Conservation (phyloP, 1,284 basidiomycete species). For the Lignosus rhinocerotis region DNA sequence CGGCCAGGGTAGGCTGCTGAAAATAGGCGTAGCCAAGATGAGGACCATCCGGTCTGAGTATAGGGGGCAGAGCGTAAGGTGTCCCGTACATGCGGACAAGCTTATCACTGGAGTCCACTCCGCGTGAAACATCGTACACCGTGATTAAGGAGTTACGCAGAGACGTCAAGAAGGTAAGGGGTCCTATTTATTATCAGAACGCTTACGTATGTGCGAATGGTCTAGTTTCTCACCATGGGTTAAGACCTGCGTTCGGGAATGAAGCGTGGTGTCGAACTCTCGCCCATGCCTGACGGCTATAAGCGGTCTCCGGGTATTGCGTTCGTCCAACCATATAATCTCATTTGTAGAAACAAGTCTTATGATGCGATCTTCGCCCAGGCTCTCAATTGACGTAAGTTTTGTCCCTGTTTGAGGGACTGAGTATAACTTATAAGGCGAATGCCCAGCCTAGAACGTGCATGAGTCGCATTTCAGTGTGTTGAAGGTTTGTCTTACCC, state of each 20-base stretch:
- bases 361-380: conserved; percentile 42
- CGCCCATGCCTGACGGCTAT: conserved; percentile 62
- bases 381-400: conserved; percentile 54
- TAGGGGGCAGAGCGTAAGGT: conserved; percentile 47
- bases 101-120: conserved; percentile 30
- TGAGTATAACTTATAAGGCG: conserved; percentile 37
- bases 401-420: conserved; percentile 36
- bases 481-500: conserved; percentile 38
- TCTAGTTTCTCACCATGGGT: conserved; percentile 36
- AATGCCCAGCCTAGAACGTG: conserved; percentile 27
- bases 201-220: not conserved
- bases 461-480: not conserved
- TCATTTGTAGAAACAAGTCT: conserved; percentile 59
- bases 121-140: conserved; percentile 57
- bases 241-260: conserved; percentile 40
- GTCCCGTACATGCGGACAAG: conserved; percentile 44
- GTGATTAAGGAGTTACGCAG: conserved; percentile 56
- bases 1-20: conserved; percentile 32
- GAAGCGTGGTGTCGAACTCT: conserved; percentile 58
- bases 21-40: conserved; percentile 49
- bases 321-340: conserved; percentile 67
- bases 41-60: conserved; percentile 30
- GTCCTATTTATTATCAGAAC: conserved; percentile 29
- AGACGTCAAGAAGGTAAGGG: conserved; percentile 57
- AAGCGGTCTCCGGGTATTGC: conserved; percentile 54